Evolutionary conservation across 441 rosid genomes (phyloP).

Genomic region (Corymbia calophylla): DNA sequence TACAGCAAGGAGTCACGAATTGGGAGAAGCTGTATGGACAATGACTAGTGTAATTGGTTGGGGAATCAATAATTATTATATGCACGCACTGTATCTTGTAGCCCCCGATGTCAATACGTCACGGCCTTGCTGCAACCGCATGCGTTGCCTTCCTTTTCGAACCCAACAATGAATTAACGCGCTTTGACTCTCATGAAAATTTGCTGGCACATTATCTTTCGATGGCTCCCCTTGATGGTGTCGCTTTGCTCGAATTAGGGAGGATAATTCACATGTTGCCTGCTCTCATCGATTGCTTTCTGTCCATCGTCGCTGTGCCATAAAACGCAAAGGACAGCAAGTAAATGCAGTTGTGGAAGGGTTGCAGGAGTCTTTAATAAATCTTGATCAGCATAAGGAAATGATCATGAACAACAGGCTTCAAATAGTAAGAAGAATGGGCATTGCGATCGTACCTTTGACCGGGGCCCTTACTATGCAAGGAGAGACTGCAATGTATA

Average conservation of each 20-base stretch:
- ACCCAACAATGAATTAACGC: not conserved
- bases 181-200: not conserved
- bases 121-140: not conserved
- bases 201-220: not conserved
- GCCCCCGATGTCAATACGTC: not conserved
- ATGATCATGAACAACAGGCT: not conserved
- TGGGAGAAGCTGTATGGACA: not conserved
- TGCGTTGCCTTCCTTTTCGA: not conserved
- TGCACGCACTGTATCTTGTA: not conserved
- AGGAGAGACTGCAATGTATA: not conserved
- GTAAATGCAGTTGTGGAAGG: not conserved
- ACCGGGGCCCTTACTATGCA: not conserved
- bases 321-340: not conserved
- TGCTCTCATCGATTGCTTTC: not conserved
- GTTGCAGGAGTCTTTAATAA: not conserved
- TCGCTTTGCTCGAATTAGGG: not conserved
- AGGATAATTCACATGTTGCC: not conserved
- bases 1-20: not conserved
- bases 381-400: not conserved
- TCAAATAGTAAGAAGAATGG: not conserved
- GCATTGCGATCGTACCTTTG: not conserved
- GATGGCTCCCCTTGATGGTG: not conserved
- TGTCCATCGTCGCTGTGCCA: not conserved
- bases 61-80: not conserved
- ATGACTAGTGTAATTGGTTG: not conserved